Evolutionary conservation across 2,329 filamentous ascomycete genomes (phyloP).

Genomic region (Colletotrichum camelliae): DNA sequence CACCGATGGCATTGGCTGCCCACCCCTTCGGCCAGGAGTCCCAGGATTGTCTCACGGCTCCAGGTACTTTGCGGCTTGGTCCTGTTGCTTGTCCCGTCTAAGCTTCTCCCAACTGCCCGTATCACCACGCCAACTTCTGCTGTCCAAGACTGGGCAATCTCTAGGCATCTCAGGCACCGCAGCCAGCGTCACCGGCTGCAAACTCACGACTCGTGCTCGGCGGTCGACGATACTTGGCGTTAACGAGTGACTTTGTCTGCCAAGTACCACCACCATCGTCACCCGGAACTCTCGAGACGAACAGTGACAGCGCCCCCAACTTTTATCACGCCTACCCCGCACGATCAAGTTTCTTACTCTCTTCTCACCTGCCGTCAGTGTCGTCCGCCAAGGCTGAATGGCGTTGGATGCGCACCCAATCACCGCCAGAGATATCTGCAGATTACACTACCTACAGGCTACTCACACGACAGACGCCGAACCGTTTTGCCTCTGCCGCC

Average conservation of each 20-base stretch:
- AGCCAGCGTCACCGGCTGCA: neutral
- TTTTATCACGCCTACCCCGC: neutral
- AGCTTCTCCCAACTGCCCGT: slow-evolving; percentile 12
- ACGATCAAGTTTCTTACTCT: neutral
- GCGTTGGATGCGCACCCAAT: neutral
- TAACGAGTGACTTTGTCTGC: slow-evolving; percentile 16
- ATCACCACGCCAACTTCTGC: neutral
- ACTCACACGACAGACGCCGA: neutral
- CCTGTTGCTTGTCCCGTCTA: slow-evolving; percentile 15
- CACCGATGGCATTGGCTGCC: neutral
- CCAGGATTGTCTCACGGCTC: neutral
- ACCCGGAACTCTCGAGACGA: neutral
- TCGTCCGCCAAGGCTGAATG: slow-evolving; percentile 17
- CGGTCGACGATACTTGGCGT: slow-evolving; percentile 14
- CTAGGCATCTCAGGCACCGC: neutral
- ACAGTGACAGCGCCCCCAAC: neutral
- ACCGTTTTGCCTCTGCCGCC: neutral
- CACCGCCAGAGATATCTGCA: neutral
- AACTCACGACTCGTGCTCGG: neutral
- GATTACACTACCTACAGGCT: neutral
- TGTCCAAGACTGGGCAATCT: neutral
- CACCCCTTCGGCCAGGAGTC: neutral
- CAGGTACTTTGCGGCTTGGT: neutral
- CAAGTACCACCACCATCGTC: neutral
- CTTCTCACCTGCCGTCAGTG: neutral